Base-by-base conservation (phyloP, 345 rosid genomes). In the Syzygium aqueum region DNA sequence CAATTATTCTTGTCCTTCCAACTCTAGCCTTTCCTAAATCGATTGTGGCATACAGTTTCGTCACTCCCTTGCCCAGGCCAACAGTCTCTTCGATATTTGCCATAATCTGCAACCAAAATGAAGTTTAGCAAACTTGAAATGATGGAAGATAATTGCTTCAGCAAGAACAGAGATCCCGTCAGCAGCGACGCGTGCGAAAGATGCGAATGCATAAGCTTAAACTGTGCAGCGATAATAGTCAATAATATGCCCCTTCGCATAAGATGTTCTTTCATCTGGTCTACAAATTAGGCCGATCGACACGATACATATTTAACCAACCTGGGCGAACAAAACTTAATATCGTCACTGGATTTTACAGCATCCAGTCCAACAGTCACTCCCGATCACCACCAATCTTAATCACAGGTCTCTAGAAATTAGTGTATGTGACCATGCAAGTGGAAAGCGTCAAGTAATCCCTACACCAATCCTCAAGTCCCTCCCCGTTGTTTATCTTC, bases 21-120 rank as follows among this genome's bases (percentile, higher is more conserved):
- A 95, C 98, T 90, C 99, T 94, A 65, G 99, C 98, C 93, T 90
- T 95, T 89, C 95, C 98, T 51, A 97, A 92, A 91, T 97, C 99
- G 30, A 97, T 91, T 50, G 96, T 92, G 49, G 99, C 99, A 52
- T 96, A 97, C 88, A 95, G 92, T 87, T 92, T 93, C 85, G 93
- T 88, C 50, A 91, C 91, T 86, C 99, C 99, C 91, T 94, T 93
- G 57, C 99, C 99, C 86, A 97, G 25, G 89, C 98, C 98, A 86
- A 97, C 92, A 6, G 92, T 92, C 90, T 95, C 97, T 89, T 94
- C 96, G 57, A 96, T 94, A 89, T 95, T 95, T 63, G 91, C 95
- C 91, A 93, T 89, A 54, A 97, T 87, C 99, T 97, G 89, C 89
- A 92, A 87, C 27, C 0, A 37, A 77, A 86, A 86, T 12, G 51